phyloP scores from a whole-genome alignment of 2,329 filamentous ascomycete genomes.

The Falciphora oryzae region DNA sequence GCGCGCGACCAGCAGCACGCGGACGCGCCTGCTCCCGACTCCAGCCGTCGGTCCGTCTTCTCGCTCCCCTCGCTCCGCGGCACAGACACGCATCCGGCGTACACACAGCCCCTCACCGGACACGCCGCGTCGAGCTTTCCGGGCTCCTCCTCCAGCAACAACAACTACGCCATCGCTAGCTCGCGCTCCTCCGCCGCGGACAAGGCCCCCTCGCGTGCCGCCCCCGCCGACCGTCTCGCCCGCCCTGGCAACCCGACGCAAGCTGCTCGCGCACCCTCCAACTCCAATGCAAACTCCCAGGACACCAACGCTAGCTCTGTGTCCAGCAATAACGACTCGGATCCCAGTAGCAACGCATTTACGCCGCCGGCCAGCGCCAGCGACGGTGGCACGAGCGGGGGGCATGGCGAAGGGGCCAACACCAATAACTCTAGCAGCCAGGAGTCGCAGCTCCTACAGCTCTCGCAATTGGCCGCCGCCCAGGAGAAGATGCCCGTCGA shows the following conservation, averaged over 20 bases:
- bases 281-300: conserved; percentile 21
- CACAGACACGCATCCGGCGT: conserved; percentile 2
- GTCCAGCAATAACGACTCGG: conserved; percentile 28
- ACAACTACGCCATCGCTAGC: conserved; percentile 2
- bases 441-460: conserved; percentile 49
- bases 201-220: neutral
- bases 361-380: conserved; percentile 37
- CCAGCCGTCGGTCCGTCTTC: conserved; percentile 5
- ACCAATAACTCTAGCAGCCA: conserved; percentile 38
- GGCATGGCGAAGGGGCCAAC: conserved; percentile 25
- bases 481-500: conserved; percentile 41
- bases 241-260: neutral
- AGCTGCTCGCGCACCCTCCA: neutral
- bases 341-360: conserved; percentile 35
- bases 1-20: conserved; percentile 3
- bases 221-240: too few species aligned
- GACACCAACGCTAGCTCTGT: conserved; percentile 33
- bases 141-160: neutral
- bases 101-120: neutral
- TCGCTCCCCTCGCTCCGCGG: conserved; percentile 9
- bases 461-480: conserved; percentile 52
- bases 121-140: neutral
- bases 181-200: neutral
- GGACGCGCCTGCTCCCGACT: conserved; percentile 4
- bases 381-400: conserved; percentile 35